Base-by-base conservation (phyloP, 257 asterid species). In the Solanum gracilifrons region DNA sequence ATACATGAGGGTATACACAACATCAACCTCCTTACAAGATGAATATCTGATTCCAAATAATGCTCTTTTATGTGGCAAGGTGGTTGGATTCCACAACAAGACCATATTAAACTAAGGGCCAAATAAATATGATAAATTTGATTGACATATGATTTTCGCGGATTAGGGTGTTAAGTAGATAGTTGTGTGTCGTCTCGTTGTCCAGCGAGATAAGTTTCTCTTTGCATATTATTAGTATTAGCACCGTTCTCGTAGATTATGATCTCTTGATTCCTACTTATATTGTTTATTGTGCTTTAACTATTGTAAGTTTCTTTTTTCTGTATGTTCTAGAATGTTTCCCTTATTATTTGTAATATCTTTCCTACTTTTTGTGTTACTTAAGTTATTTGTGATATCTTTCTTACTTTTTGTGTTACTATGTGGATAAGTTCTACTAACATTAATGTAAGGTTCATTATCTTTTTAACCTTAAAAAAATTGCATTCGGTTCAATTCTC, bases 31-130 rank as follows among this genome's bases (percentile, higher is more conserved):
- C 1, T 88, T 92, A 86, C 92, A 95, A 87, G 97, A 94, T 51
- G 97, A 94, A 90, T 94, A 85, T 46, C 92, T 93, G 0, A 92
- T 94, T 88, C 96, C 98, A 9, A 90, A 85, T 88, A 94, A 94
- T 43, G 95, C 96, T 4, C 93, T 90, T 46, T 94, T 94, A 13
- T 94, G 98, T 60, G 98, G 98, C 25, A 86, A 94, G 91, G 96
- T 96, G 1, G 86, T 84, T 32, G 94, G 92, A 51, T 86, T 92
- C 12, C 93, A 85, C 88, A 71, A 94, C 92, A 10, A 92, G 95
- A 10, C 96, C 93, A 21, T 69, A 91, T 41, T 90, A 88, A 93
- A 51, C 43, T 39, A 7, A 39, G n/a, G 13, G 16, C 3, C 33
- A 12, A 76, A 6, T 37, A 5, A 36, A 75, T 11, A 6, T 5